Evolutionary conservation across 148 eudicot genomes (phyloP).

Genomic region (Rhododendron ovatum): DNA sequence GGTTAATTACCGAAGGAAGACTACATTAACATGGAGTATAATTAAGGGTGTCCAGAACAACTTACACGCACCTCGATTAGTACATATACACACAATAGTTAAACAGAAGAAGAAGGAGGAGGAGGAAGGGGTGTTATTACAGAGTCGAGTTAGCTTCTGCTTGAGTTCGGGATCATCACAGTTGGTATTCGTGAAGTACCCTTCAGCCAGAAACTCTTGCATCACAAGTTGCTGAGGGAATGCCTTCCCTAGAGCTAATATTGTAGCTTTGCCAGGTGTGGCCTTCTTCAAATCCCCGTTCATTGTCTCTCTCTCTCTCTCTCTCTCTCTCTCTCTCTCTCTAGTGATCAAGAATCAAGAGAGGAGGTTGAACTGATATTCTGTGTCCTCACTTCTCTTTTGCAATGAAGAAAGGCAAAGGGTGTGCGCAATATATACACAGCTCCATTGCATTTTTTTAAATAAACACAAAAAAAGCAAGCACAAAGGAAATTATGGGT

Average conservation of each 20-base stretch:
- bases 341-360: background rate
- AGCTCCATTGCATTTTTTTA: background rate
- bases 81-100: background rate
- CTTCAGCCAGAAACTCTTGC: slow-evolving; percentile 94
- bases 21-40: background rate
- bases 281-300: slow-evolving; percentile 32
- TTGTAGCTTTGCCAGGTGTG: slow-evolving; percentile 64
- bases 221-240: slow-evolving; percentile 97
- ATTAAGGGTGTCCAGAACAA: background rate
- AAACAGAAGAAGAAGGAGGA: background rate
- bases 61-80: background rate
- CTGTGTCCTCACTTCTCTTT: background rate
- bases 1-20: background rate
- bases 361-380: background rate
- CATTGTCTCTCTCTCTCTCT: slow-evolving; percentile 32
- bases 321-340: background rate
- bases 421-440: slow-evolving; percentile 5
- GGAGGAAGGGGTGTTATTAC: slow-evolving; percentile 32
- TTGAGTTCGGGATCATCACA: slow-evolving; percentile 87
- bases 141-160: slow-evolving; percentile 79
- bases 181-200: slow-evolving; percentile 86
- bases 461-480: background rate
- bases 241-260: slow-evolving; percentile 85
- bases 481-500: background rate
- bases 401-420: slow-evolving; percentile 2